Evolutionary conservation across 2,329 filamentous ascomycete genomes (phyloP).

Genomic region (Colletotrichum orbiculare): DNA sequence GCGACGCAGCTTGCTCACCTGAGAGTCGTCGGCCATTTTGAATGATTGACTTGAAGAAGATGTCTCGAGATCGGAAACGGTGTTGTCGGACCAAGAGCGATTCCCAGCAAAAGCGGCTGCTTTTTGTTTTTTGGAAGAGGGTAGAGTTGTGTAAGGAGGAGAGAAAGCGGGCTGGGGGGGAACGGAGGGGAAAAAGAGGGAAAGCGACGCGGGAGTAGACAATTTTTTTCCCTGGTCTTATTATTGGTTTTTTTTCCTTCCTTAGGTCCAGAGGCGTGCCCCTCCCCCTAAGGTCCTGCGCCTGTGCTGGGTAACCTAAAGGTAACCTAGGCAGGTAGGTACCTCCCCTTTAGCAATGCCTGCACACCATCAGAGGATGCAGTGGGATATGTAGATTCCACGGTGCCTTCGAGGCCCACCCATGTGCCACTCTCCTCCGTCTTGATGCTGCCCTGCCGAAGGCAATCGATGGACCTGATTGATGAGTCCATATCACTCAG

Average conservation of each 20-base stretch:
- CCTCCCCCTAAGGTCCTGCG: constrained; percentile 5
- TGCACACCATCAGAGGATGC: too few relatives aligned
- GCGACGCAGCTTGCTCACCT: constrained; percentile 55
- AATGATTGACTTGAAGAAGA: constrained; percentile 50
- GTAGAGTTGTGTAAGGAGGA: constrained; percentile 37
- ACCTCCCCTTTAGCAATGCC: too few relatives aligned
- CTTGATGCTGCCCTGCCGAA: too few relatives aligned
- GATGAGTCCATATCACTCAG: too few relatives aligned
- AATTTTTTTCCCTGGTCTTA: constrained; percentile 40
- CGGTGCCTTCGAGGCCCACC: too few relatives aligned
- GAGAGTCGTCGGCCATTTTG: constrained; percentile 67
- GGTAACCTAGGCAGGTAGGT: too few relatives aligned
- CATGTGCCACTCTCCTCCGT: too few relatives aligned
- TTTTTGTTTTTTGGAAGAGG: constrained; percentile 29
- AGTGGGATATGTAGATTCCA: too few relatives aligned
- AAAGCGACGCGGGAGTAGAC: constrained; percentile 38
- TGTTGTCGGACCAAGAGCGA: constrained; percentile 39
- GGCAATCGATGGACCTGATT: too few relatives aligned
- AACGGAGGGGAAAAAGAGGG: constrained; percentile 37
- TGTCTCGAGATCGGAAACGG: constrained; percentile 39
- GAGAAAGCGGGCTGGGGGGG: constrained; percentile 33
- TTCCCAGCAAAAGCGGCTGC: constrained; percentile 35
- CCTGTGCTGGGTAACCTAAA: too few relatives aligned
- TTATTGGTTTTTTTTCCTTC: constrained; percentile 36
- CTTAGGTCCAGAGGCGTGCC: constrained; percentile 32